Evolutionary conservation across 108 stramenopile species (phyloP).

Genomic region (Epipyxis sp.): DNA sequence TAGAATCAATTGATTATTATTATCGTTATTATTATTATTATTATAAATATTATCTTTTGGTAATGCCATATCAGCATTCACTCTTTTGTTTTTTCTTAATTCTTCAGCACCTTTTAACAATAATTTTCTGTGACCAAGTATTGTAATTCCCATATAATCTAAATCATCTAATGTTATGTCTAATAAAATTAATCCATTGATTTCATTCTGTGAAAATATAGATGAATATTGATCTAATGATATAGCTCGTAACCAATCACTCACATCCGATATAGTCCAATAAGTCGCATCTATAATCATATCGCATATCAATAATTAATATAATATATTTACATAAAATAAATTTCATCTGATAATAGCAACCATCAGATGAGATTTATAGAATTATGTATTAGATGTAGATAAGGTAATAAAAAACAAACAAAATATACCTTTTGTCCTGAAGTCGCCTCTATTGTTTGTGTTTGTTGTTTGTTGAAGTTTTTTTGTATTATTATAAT

Average conservation of each 20-base stretch:
- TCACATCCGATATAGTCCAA: conserved; percentile 48
- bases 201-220: conserved; percentile 54
- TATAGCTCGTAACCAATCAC: conserved; percentile 50
- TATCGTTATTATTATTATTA: too few relatives aligned
- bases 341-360: too few relatives aligned
- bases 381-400: too few relatives aligned
- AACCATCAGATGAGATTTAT: too few relatives aligned
- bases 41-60: background rate
- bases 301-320: too few relatives aligned
- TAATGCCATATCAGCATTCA: background rate
- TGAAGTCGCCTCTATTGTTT: too few relatives aligned
- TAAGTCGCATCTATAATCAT: conserved; percentile 19
- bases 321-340: too few relatives aligned
- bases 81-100: conserved; percentile 29
- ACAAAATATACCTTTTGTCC: too few relatives aligned
- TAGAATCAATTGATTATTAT: too few relatives aligned
- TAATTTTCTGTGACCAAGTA: conserved; percentile 57
- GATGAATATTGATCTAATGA: conserved; percentile 37
- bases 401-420: too few relatives aligned
- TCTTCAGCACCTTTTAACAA: conserved; percentile 56
- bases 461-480: too few relatives aligned
- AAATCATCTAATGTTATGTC: conserved; percentile 61
- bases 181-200: conserved; percentile 52
- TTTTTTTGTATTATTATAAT: too few relatives aligned
- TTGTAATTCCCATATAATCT: conserved; percentile 57